phyloP scores from a whole-genome alignment of 805 yeast genomes.

The Ogataea paraovalis region DNA sequence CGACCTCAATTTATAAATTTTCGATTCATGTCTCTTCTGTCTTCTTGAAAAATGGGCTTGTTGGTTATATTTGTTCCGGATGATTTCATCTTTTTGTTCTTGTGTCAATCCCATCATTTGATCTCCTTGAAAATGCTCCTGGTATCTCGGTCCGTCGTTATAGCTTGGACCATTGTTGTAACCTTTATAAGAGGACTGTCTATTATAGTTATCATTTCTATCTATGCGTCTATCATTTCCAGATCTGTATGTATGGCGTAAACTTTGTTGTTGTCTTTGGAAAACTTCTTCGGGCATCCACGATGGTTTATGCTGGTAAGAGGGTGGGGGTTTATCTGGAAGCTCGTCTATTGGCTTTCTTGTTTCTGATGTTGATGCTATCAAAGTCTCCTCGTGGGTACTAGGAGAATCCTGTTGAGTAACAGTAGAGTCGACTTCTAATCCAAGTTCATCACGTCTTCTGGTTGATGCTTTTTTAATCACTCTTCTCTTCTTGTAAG shows the following conservation, averaged over 20 bases:
- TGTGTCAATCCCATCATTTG: constrained; percentile 33
- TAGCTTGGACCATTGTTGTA: not conserved
- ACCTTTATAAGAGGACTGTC: not conserved
- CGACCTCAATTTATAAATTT: constrained; percentile 79
- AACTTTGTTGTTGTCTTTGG: constrained; percentile 18
- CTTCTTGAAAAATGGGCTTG: constrained; percentile 66
- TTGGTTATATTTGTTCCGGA: constrained; percentile 81
- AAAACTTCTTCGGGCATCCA: constrained; percentile 33
- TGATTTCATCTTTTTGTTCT: constrained; percentile 54
- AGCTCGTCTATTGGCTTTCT: not conserved
- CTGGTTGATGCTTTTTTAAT: constrained; percentile 15
- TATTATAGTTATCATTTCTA: not conserved
- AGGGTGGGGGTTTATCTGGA: not conserved
- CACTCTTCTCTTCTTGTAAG: constrained; percentile 18
- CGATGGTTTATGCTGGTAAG: constrained; percentile 23
- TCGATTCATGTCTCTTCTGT: constrained; percentile 65
- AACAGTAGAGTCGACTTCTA: constrained; percentile 1
- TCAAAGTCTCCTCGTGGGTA: not conserved
- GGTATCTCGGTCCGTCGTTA: not conserved
- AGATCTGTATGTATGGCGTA: constrained; percentile 6
- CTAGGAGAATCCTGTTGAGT: not conserved
- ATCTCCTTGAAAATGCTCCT: constrained; percentile 12
- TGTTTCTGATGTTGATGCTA: not conserved
- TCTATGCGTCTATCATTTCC: not conserved
- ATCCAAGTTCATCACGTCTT: constrained; percentile 9